Conservation (phyloP, 169 alveolate species). For the Perkinsus marinus region DNA sequence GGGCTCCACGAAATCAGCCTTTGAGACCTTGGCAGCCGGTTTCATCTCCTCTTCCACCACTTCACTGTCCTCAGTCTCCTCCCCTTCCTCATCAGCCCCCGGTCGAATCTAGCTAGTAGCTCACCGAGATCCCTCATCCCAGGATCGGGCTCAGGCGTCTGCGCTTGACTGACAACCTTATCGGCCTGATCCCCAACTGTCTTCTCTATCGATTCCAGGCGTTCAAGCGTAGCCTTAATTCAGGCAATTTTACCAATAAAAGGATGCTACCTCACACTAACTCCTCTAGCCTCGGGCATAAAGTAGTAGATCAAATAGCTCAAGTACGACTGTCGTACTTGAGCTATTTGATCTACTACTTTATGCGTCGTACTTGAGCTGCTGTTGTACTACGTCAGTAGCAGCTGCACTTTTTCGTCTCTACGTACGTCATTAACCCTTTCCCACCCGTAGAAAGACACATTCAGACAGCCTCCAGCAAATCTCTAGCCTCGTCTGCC, state of each 20-base stretch:
- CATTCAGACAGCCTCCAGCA: not conserved
- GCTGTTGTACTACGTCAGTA: not conserved
- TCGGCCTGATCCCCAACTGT: not conserved
- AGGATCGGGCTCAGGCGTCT: not conserved
- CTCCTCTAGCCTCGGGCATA: not conserved
- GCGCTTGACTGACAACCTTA: not conserved
- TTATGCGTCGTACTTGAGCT: not conserved
- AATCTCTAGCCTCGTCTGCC: not conserved
- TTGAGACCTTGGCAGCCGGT: not conserved
- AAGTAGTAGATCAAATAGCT: not conserved
- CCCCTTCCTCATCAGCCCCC: not conserved
- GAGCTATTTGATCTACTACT: not conserved
- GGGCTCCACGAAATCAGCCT: not conserved
- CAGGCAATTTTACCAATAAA: not conserved
- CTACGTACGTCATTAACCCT: not conserved
- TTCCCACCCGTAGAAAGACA: not conserved
- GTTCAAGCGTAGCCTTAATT: not conserved
- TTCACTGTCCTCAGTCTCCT: not conserved
- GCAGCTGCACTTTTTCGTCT: not conserved
- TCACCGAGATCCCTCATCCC: not conserved
- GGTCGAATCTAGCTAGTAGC: not conserved
- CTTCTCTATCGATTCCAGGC: not conserved
- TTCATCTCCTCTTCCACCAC: not conserved
- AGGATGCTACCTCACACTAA: not conserved
- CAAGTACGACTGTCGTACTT: not conserved